Evolutionary conservation across 352 stramenopile species (phyloP).

Genomic region (Globisporangium cylindrosporum): DNA sequence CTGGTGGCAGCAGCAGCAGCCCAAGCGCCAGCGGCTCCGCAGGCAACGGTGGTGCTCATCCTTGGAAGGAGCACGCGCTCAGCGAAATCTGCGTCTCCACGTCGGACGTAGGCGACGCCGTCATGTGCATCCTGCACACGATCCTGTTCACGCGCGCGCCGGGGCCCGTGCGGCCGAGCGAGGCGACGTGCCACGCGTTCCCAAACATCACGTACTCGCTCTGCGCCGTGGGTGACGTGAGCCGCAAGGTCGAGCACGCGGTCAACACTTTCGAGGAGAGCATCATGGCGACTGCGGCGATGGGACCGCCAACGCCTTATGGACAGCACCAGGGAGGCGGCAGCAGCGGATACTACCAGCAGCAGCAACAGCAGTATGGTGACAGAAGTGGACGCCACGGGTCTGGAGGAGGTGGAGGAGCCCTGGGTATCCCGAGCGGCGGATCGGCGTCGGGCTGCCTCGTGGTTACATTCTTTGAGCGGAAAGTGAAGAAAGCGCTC

Average conservation of each 20-base stretch:
- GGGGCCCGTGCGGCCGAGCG: slow-evolving; percentile 64
- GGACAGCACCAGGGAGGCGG: slow-evolving; percentile 18
- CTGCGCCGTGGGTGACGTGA: slow-evolving; percentile 74
- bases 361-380: slow-evolving; percentile 23
- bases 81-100: slow-evolving; percentile 58
- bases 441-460: slow-evolving; percentile 36
- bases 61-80: slow-evolving; percentile 62
- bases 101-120: slow-evolving; percentile 56
- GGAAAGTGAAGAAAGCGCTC: slow-evolving; percentile 79
- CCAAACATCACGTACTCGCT: slow-evolving; percentile 74
- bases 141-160: slow-evolving; percentile 80
- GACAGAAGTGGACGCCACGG: slow-evolving; percentile 20
- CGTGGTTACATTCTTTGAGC: slow-evolving; percentile 75
- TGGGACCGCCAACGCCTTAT: slow-evolving; percentile 13
- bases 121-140: slow-evolving; percentile 72
- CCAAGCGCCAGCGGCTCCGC: neutral
- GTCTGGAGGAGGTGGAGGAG: slow-evolving; percentile 16
- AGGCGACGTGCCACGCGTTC: slow-evolving; percentile 76
- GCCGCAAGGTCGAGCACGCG: slow-evolving; percentile 72
- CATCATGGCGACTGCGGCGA: slow-evolving; percentile 19
- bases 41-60: neutral
- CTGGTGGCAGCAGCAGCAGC: neutral
- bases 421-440: slow-evolving; percentile 15
- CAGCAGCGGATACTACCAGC: slow-evolving; percentile 12
- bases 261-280: slow-evolving; percentile 62